Conservation (phyloP, 2,329 filamentous ascomycete species). For the Ophiobolus disseminans region DNA sequence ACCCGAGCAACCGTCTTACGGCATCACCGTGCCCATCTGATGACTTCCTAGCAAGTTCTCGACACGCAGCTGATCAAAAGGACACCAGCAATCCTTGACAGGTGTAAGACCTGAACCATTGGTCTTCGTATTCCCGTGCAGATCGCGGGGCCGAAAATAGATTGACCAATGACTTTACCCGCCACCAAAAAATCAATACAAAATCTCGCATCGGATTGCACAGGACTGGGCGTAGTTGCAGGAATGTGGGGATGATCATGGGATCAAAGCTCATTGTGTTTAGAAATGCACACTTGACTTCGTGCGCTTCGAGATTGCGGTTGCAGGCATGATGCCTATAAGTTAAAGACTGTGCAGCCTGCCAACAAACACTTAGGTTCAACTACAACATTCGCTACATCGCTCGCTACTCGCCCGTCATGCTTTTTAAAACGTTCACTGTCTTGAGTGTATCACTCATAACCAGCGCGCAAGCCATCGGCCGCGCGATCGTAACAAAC, state of each 20-base stretch:
- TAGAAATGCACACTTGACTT: no score
- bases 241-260: slow-evolving; percentile 1
- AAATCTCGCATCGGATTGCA: slow-evolving; percentile 14
- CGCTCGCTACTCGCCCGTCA: slow-evolving; percentile 10
- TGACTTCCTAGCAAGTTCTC: background rate
- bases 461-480: slow-evolving; percentile 23
- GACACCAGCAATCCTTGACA: background rate
- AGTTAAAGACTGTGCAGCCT: no score
- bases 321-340: no score
- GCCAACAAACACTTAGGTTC: no score
- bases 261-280: no score
- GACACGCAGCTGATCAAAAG: background rate
- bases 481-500: slow-evolving; percentile 41
- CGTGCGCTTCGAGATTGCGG: no score
- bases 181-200: slow-evolving; percentile 10
- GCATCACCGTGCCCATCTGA: no score
- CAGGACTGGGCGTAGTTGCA: background rate
- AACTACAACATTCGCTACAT: background rate
- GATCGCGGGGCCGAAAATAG: slow-evolving; percentile 21
- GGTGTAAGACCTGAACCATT: slow-evolving; percentile 6
- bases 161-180: slow-evolving; percentile 20
- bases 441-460: slow-evolving; percentile 10
- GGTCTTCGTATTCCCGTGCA: slow-evolving; percentile 14
- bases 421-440: slow-evolving; percentile 22
- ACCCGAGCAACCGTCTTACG: no score